Conservation (phyloP, 441 rosid species). For the Croton laevigatus region DNA sequence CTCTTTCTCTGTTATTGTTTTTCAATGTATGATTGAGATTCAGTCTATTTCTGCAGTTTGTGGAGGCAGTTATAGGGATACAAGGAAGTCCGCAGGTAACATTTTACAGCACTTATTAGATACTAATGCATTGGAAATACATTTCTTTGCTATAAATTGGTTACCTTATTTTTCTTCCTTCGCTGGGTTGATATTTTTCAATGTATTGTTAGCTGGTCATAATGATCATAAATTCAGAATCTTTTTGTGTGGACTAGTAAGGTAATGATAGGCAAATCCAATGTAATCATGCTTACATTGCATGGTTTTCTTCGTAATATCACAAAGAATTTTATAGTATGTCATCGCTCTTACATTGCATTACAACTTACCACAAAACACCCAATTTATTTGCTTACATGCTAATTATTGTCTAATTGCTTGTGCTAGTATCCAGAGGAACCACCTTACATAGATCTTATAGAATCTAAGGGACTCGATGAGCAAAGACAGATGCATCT, state of each 20-base stretch:
- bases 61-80: constrained; percentile 68
- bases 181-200: neutral
- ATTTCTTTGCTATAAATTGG: neutral
- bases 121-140: neutral
- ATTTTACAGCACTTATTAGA: neutral
- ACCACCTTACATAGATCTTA: constrained; percentile 52
- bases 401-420: constrained; percentile 18
- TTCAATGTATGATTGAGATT: neutral
- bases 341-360: too few relatives aligned
- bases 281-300: too few relatives aligned
- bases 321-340: too few relatives aligned
- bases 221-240: too few relatives aligned
- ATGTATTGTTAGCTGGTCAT: neutral
- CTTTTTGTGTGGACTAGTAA: too few relatives aligned
- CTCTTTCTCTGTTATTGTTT: neutral
- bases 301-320: too few relatives aligned
- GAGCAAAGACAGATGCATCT: constrained; percentile 58
- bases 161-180: neutral
- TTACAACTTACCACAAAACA: too few relatives aligned
- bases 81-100: constrained; percentile 57
- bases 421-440: constrained; percentile 63
- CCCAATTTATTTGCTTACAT: neutral
- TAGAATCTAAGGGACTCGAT: constrained; percentile 88
- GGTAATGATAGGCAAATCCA: too few relatives aligned
- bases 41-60: constrained; percentile 57